phyloP scores from a whole-genome alignment of 768 basidiomycete species.

The Leccinum uliginosum region DNA sequence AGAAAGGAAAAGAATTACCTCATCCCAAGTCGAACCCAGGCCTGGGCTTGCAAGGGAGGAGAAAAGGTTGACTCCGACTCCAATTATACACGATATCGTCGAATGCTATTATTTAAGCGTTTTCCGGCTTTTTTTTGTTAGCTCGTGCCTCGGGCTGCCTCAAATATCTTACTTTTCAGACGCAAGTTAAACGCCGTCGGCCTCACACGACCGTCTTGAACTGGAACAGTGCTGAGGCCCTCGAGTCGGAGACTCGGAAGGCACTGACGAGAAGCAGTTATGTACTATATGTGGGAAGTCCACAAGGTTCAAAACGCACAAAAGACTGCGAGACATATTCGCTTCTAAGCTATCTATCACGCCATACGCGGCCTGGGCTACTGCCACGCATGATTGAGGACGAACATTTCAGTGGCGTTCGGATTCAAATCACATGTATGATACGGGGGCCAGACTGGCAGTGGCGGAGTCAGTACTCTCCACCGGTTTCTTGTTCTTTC shows the following conservation, averaged over 20 bases:
- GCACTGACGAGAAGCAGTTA: neutral
- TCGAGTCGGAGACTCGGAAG: too few relatives aligned
- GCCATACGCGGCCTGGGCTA: neutral
- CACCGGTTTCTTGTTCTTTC: neutral
- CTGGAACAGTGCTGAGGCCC: neutral
- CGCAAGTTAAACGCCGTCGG: neutral
- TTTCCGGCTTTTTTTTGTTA: neutral
- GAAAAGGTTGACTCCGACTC: neutral
- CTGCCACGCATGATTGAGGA: too few relatives aligned
- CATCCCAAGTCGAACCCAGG: neutral
- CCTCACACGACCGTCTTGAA: neutral
- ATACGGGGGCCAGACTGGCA: neutral
- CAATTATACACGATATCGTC: neutral
- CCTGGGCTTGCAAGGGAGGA: too few relatives aligned
- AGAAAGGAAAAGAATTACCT: neutral
- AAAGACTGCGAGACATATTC: neutral
- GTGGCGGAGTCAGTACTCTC: neutral
- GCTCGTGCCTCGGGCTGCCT: neutral
- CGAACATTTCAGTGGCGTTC: neutral
- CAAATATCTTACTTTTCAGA: neutral
- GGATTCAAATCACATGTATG: neutral
- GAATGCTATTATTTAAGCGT: neutral
- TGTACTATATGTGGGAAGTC: neutral
- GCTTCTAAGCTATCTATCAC: too few relatives aligned
- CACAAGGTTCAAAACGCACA: neutral